Base-by-base conservation (phyloP, 257 asterid genomes). In the Ligustrum vulgare region DNA sequence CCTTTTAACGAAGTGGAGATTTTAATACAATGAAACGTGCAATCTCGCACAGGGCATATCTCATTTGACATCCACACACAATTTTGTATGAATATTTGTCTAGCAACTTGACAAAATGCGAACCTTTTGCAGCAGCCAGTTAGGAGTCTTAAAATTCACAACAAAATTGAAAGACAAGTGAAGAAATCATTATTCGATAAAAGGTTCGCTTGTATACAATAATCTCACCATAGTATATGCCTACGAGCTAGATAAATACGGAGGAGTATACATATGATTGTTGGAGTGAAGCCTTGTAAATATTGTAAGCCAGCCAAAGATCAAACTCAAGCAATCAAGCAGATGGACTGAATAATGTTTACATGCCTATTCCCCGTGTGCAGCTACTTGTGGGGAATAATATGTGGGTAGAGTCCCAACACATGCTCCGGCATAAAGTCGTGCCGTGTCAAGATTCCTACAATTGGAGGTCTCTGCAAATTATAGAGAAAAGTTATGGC, bases 361-460 rank as follows among this genome's bases (percentile, higher is more conserved):
- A 60, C 64, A 23, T 60, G 47, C 7, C 60, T 71, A 1, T 5
- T 7, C 6, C 20, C 28, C 1, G 7, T n/a, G 31, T 54, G 64
- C 64, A 22, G 70, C 80, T 86, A 86, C 83, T 89, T 83, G 75
- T 83, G 90, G 45, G 75, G 80, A 22, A 4, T 32, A 16, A 84
- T 64, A 39, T 87, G 85, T 16, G 96, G 96, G 72, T 89, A 87
- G 65, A 91, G 92, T 78, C 88, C 91, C 88, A 88, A 79, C 43
- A 91, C 87, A 79, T 90, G 97, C 79, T 91, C 96, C 4, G 91
- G 89, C 92, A 91, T 90, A 35, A 91, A 90, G 79, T 91, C 96
- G 28, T 91, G 96, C 69, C 97, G 82, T 0, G 97, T 91, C 85
- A 91, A 81, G 75, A 91, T 91, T 68, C 96, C 97, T 23, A 86